Base-by-base conservation (phyloP, 2,329 filamentous ascomycete species). In the Phymatotrichopsis omnivora region DNA sequence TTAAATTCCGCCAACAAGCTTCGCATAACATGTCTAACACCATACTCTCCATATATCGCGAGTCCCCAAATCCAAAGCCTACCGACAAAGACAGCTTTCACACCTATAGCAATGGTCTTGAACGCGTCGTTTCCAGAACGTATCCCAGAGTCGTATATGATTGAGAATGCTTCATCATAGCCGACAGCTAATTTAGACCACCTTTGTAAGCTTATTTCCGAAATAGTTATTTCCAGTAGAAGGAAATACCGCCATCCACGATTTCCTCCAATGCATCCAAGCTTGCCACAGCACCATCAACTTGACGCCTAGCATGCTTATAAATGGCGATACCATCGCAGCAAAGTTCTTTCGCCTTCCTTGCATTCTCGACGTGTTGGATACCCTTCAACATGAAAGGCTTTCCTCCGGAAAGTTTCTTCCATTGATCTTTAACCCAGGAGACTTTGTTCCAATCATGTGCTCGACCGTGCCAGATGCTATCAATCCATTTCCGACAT, bases 401-500 rank as follows among this genome's bases (percentile, higher is more conserved):
- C 50, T 71, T 69, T 0, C 74, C 75, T 1, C 70, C 71, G 12
- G 66, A 71, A 39, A 80, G 67, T 48, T 67, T 62, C 58, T 71
- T 74, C 76, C 76, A 80, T 33, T 71, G 66, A 57, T 72, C 64
- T 48, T 75, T 74, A 34, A 77, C 60, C 74, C 75, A 79, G 3
- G 68, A 68, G 19, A 78, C 67, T 55, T 76, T 76, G 37, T 76
- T 73, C 76, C 75, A 81, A n/a, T 65, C 69, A 60, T 72, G 74
- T 5, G 74, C 73, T 2, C 71, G 66, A 0, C 76, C 75, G 59
- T 80, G 76, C 75, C 75, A 80, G 35, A 80, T 67, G 34, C 69
- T 73, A 54, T 80, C 76, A 52, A 80, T 79, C 76, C 76, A 80
- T 49, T 73, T 68, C 0, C 71, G 69, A 2, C 72, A 71, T 0